Base-by-base conservation (phyloP, 768 basidiomycete genomes). In the Chalciporus piperatus region DNA sequence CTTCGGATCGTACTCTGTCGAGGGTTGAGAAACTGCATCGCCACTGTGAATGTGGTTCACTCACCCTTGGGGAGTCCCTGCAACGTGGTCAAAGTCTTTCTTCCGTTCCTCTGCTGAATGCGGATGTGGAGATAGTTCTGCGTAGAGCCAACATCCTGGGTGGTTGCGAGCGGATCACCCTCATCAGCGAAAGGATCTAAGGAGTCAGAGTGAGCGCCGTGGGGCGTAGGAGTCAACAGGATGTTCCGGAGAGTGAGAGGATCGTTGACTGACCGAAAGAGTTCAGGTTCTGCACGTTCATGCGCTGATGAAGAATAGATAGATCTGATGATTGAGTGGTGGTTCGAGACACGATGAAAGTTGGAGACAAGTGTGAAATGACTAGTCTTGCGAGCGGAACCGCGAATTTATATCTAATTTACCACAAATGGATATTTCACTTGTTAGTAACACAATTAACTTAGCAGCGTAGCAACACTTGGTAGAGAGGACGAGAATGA, bases 151-250 rank as follows among this genome's bases (percentile, higher is more conserved):
- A 91, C 87, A 77, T 89, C 85, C 63, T 84, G 74, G 65, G 70
- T 79, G 64, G 77, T 78, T 69, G 75, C 83, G 66, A 91, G 87
- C 67, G 85, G 84, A 73, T 92, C 90, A 65, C 84, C 88, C 74
- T 91, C 89, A 74, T 94, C 94, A 77, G 89, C 91, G 79, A 96
- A 96, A 77, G 93, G 93, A 83, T 96, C 94, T 93, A 96, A 77
- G 93, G 93, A 83, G 96, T 94, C 93, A 56, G 47, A 32, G 54
- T 38, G 52, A 47, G 45, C 60, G 43, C 35, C 43, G 22, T n/a
- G 39, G 48, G 37, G 32, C 22, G 30, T n/a, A 54, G 60, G 45
- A 69, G 54, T 44, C 25, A 28, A 6, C 12, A n/a, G n/a, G 35
- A 20, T 14, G 38, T 40, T 22, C 4, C 14, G 11, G 35, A 39